A percentile compares a stretch with the other conserved stretches of the same genome.
These are phyloP conservation scores for Hypoxylon rubiginosum DNA, from an alignment of 2,329 filamentous ascomycete species.

Conservation along the genomic window DNA sequence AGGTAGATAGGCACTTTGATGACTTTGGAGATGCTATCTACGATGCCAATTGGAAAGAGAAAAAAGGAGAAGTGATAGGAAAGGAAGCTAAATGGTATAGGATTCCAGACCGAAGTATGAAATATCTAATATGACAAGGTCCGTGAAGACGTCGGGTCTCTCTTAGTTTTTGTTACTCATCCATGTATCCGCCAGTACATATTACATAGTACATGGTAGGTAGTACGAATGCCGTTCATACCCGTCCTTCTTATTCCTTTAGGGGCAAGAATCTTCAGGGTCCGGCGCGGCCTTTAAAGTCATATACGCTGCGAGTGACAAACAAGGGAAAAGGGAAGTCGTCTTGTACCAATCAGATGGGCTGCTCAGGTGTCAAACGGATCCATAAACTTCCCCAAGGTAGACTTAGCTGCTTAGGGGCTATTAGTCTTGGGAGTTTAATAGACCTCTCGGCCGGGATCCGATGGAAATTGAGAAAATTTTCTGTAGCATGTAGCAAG, in stretches of 20 bases:
- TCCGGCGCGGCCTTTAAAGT: conserved; percentile 16
- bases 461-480: conserved; percentile 28
- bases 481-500: conserved; percentile 25
- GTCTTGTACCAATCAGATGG: conserved; percentile 32
- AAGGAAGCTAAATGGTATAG: not conserved
- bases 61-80: not conserved
- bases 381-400: conserved; percentile 27
- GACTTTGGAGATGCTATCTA: not conserved
- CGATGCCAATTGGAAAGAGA: not conserved
- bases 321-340: no score
- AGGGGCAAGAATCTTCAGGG: conserved; percentile 21
- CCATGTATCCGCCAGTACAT: not conserved
- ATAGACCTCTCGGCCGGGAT: conserved; percentile 15
- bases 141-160: conserved; percentile 6
- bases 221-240: conserved; percentile 26
- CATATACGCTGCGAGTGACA: conserved; percentile 15
- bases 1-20: no score
- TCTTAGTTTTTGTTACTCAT: conserved; percentile 22
- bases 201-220: not conserved
- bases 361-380: conserved; percentile 17
- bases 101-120: not conserved
- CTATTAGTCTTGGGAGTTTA: conserved; percentile 16
- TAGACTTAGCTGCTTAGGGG: conserved; percentile 23
- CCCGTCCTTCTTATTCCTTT: conserved; percentile 8
- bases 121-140: conserved; percentile 1